These are phyloP conservation scores for Haemoproteus tartakovskyi DNA, from an alignment of 169 alveolate genomes.

Conservation along the genomic window DNA sequence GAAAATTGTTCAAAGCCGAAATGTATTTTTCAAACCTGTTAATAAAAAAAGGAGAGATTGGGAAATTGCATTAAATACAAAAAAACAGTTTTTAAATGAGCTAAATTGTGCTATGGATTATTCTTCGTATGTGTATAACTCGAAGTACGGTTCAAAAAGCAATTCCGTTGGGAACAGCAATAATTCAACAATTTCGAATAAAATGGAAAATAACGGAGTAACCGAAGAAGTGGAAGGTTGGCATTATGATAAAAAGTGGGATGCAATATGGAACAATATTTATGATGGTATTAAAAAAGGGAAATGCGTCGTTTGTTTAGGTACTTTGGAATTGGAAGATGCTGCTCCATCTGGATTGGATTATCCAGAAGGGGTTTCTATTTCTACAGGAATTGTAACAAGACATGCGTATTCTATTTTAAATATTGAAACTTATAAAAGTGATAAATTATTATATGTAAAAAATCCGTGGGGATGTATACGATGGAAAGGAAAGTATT, in stretches of 20 bases:
- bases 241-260: conserved; percentile 62
- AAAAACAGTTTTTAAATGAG: conserved; percentile 16
- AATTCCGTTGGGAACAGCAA: not conserved
- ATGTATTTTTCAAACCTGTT: not conserved
- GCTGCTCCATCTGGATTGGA: conserved; percentile 76
- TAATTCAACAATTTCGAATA: no score
- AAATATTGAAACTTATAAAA: conserved; percentile 71
- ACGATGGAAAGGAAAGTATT: conserved; percentile 86
- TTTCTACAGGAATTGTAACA: conserved; percentile 80
- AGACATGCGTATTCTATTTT: conserved; percentile 87
- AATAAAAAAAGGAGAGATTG: not conserved
- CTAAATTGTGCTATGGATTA: conserved; percentile 34
- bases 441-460: conserved; percentile 77
- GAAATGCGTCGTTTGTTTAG: conserved; percentile 80
- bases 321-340: conserved; percentile 77
- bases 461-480: conserved; percentile 93
- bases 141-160: not conserved
- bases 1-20: not conserved
- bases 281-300: conserved; percentile 77
- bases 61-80: not conserved
- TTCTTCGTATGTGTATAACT: conserved; percentile 26
- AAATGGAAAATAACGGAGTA: not conserved
- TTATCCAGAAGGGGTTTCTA: conserved; percentile 80
- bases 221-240: not conserved
- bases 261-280: conserved; percentile 70